Evolutionary conservation across 2,329 filamentous ascomycete genomes (phyloP).

Genomic region (Rutstroemia sp.): DNA sequence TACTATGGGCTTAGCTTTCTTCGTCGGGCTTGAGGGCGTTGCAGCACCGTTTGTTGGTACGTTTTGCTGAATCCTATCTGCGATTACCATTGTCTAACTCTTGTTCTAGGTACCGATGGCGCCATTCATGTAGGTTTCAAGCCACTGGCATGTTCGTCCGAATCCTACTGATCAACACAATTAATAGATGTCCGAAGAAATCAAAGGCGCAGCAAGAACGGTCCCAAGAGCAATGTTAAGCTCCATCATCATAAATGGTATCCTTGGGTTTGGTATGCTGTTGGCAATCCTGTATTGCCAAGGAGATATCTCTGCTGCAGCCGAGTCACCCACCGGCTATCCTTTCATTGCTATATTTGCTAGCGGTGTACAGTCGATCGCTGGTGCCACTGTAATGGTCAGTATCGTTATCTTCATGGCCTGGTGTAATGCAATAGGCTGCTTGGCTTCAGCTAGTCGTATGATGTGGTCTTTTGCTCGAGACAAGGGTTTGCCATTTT

Average conservation of each 20-base stretch:
- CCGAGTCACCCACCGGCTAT: constrained; percentile 29
- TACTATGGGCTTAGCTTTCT: not conserved
- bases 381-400: not conserved
- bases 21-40: not conserved
- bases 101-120: not conserved
- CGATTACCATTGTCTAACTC: too few species aligned
- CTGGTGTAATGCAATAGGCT: not conserved
- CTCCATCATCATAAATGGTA: constrained; percentile 39
- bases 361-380: not conserved
- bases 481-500: constrained; percentile 36
- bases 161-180: not conserved
- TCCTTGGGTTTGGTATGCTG: constrained; percentile 34
- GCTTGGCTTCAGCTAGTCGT: constrained; percentile 29
- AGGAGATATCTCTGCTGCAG: constrained; percentile 21
- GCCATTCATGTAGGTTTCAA: not conserved
- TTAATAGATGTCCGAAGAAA: constrained; percentile 33
- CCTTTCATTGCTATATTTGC: not conserved
- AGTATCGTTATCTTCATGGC: not conserved
- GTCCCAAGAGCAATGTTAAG: constrained; percentile 41
- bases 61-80: too few species aligned
- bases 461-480: constrained; percentile 37
- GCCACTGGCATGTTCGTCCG: not conserved
- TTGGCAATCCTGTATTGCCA: constrained; percentile 29
- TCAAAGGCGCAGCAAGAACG: constrained; percentile 37
- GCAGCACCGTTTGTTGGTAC: too few species aligned